phyloP scores from a whole-genome alignment of 805 yeast species.

The Myxozyma kluyveri region DNA sequence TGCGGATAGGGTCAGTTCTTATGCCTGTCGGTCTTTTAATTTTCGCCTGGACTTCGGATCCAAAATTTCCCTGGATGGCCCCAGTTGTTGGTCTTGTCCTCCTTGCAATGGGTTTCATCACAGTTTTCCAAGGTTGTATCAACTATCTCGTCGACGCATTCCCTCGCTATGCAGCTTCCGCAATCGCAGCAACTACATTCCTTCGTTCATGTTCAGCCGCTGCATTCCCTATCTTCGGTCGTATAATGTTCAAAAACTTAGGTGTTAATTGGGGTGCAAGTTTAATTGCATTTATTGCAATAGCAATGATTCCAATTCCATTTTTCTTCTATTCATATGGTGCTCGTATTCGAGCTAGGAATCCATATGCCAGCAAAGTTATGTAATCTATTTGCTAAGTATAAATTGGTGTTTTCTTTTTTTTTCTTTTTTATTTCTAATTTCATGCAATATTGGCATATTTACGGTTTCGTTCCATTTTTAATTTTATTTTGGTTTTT shows the following conservation, averaged over 20 bases:
- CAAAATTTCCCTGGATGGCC: slow-evolving; percentile 49
- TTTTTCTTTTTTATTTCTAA: not conserved
- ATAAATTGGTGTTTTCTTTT: not conserved
- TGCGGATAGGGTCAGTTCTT: slow-evolving; percentile 43
- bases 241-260: slow-evolving; percentile 50
- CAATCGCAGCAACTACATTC: slow-evolving; percentile 62
- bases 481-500: not conserved
- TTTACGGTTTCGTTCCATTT: not conserved
- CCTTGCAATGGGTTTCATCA: slow-evolving; percentile 52
- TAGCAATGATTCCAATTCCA: slow-evolving; percentile 55
- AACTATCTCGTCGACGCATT: slow-evolving; percentile 63
- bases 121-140: slow-evolving; percentile 56
- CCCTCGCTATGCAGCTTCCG: slow-evolving; percentile 58
- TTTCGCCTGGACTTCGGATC: slow-evolving; percentile 59
- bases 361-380: slow-evolving; percentile 14
- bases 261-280: slow-evolving; percentile 56
- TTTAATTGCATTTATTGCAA: slow-evolving; percentile 49
- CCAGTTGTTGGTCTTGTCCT: slow-evolving; percentile 56
- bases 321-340: slow-evolving; percentile 54
- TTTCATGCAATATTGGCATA: not conserved
- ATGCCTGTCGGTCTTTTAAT: slow-evolving; percentile 57
- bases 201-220: slow-evolving; percentile 59
- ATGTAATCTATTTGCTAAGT: too few relatives aligned
- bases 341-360: slow-evolving; percentile 39
- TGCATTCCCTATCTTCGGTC: slow-evolving; percentile 58